phyloP scores from a whole-genome alignment of 2,329 filamentous ascomycete species.

The Pseudogymnoascus sp. region DNA sequence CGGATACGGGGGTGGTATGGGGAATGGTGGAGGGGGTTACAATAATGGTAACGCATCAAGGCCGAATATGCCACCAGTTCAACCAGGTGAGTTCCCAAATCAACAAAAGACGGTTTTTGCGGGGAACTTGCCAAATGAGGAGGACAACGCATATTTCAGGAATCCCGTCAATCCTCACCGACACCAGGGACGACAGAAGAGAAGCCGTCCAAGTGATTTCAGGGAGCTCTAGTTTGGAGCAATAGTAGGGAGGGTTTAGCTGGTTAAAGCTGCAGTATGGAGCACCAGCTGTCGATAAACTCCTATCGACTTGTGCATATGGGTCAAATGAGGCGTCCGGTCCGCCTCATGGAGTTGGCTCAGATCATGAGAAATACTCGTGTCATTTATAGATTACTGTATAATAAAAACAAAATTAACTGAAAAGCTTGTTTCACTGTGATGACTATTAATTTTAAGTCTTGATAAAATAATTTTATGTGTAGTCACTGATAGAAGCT shows the following conservation, averaged over 20 bases:
- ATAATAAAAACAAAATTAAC: not conserved
- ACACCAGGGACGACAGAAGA: conserved; percentile 72
- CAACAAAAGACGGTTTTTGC: conserved; percentile 44
- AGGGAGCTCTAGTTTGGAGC: conserved; percentile 57
- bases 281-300: conserved; percentile 7
- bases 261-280: conserved; percentile 1
- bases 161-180: conserved; percentile 93
- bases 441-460: not conserved
- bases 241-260: not conserved
- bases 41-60: conserved; percentile 19
- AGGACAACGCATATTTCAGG: conserved; percentile 89
- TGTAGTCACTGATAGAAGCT: not conserved
- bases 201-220: conserved; percentile 84
- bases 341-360: not conserved
- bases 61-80: conserved; percentile 17
- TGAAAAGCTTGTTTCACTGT: not conserved
- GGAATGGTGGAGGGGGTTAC: conserved; percentile 20
- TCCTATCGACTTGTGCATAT: not conserved
- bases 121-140: conserved; percentile 52
- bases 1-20: conserved; percentile 26
- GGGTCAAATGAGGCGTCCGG: conserved; percentile 2
- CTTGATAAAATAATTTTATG: not conserved
- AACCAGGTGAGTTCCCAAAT: conserved; percentile 41
- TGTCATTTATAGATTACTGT: conserved; percentile 1
- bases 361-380: not conserved